These are phyloP conservation scores for Lachancea thermotolerans DNA, from an alignment of 805 yeast species.

Conservation along the genomic window DNA sequence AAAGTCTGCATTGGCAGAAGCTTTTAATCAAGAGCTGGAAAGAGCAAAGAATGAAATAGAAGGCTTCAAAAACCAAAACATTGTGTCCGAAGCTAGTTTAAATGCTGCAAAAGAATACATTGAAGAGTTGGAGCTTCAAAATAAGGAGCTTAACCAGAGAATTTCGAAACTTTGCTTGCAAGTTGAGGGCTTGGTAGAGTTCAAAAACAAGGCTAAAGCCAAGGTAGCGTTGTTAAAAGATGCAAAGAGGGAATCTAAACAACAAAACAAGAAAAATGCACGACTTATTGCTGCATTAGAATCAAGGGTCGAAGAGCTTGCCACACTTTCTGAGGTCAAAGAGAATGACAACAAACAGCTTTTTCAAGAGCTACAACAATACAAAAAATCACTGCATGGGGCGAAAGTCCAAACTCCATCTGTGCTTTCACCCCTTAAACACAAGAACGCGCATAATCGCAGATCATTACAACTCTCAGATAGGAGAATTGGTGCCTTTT, in stretches of 20 bases:
- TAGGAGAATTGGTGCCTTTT: neutral
- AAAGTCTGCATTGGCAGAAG: neutral
- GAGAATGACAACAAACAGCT: slow-evolving; percentile 2
- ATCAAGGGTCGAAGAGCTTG: neutral
- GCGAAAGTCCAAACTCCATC: neutral
- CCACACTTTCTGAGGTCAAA: neutral
- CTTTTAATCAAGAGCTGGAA: neutral
- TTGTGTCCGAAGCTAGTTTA: neutral
- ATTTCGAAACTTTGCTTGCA: neutral
- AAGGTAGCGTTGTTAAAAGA: neutral
- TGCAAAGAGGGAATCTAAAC: neutral
- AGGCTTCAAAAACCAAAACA: neutral
- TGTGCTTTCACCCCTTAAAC: neutral
- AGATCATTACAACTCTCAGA: neutral
- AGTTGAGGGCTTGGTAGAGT: neutral
- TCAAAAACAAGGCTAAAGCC: slow-evolving; percentile 3
- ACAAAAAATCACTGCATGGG: neutral
- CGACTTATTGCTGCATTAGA: neutral
- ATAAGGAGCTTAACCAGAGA: neutral
- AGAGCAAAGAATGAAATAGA: slow-evolving; percentile 1
- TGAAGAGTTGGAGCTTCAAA: neutral
- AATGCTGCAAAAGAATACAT: slow-evolving; percentile 1
- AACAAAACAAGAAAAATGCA: neutral
- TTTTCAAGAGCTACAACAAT: neutral
- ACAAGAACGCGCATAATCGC: neutral